Conservation (phyloP, 176 grass and related monocot genomes). For the Triticum urartu region DNA sequence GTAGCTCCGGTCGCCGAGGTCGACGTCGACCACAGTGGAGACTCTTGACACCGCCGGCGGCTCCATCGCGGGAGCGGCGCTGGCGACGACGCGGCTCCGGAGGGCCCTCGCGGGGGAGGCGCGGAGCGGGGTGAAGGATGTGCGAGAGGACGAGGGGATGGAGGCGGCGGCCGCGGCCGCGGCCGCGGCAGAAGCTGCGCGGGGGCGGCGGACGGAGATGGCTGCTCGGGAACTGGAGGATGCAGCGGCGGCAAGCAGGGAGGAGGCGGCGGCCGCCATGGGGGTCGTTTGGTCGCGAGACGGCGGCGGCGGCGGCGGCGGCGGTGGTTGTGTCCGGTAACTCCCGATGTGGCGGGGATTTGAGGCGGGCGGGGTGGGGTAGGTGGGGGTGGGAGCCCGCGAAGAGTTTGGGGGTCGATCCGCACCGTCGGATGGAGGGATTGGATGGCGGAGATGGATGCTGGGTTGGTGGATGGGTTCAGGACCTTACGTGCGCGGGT, state of each 20-base stretch:
- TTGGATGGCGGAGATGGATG: conserved; percentile 9
- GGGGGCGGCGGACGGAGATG: conserved; percentile 16
- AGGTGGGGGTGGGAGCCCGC: conserved; percentile 25
- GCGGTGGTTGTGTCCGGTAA: not conserved
- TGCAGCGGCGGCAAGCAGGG: conserved; percentile 22
- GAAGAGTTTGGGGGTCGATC: not conserved
- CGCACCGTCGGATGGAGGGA: not conserved
- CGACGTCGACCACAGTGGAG: conserved; percentile 74
- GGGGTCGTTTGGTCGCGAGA: not conserved
- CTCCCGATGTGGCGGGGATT: not conserved
- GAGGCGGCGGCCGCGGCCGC: conserved; percentile 15
- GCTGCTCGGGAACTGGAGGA: conserved; percentile 22
- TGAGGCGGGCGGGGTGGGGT: conserved; percentile 43
- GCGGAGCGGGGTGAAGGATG: conserved; percentile 5
- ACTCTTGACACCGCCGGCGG: conserved; percentile 58
- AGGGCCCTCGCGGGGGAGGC: not conserved
- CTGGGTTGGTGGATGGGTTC: conserved; percentile 10
- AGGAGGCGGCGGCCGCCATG: conserved; percentile 38
- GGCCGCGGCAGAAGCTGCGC: not conserved
- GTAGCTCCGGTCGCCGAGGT: conserved; percentile 94
- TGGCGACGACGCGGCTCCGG: conserved; percentile 38
- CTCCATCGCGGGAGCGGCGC: conserved; percentile 54
- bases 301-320: not conserved
- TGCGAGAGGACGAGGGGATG: conserved; percentile 17
- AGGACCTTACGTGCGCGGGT: not conserved